Evolutionary conservation across 176 grass and related monocot species (phyloP).

Genomic region (Triticum dicoccoides): DNA sequence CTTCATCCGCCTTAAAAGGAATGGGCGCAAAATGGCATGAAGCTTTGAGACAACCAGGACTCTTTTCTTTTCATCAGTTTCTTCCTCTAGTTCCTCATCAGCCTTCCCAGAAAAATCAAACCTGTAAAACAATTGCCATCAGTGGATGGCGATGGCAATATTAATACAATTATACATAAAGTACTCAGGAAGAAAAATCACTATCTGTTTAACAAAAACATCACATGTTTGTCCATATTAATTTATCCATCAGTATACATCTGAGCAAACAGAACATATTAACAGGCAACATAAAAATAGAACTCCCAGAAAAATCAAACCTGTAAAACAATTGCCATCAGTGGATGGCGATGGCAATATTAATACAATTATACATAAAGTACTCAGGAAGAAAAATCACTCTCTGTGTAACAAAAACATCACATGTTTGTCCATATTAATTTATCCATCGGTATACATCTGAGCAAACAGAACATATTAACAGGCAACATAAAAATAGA

Average conservation of each 20-base stretch:
- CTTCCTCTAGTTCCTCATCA: slow-evolving; percentile 58
- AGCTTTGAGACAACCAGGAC: slow-evolving; percentile 83
- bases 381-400: neutral
- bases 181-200: neutral
- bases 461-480: neutral
- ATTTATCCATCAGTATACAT: neutral
- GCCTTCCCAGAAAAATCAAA: slow-evolving; percentile 80
- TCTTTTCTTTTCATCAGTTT: slow-evolving; percentile 77
- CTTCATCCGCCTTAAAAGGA: slow-evolving; percentile 94
- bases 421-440: neutral
- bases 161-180: slow-evolving; percentile 8
- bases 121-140: slow-evolving; percentile 42
- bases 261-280: neutral
- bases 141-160: neutral
- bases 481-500: neutral
- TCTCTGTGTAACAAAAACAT: neutral
- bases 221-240: neutral
- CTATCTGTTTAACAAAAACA: neutral
- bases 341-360: neutral
- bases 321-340: slow-evolving; percentile 38
- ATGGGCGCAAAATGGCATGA: slow-evolving; percentile 90
- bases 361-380: slow-evolving; percentile 1
- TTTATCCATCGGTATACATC: neutral
- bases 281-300: neutral
- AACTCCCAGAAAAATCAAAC: slow-evolving; percentile 75